A percentile compares a stretch with the other conserved stretches of the same genome.
These are phyloP conservation scores for Entomortierella beljakovae DNA, from an alignment of 192 early-diverging fungal species.

Conservation along the genomic window DNA sequence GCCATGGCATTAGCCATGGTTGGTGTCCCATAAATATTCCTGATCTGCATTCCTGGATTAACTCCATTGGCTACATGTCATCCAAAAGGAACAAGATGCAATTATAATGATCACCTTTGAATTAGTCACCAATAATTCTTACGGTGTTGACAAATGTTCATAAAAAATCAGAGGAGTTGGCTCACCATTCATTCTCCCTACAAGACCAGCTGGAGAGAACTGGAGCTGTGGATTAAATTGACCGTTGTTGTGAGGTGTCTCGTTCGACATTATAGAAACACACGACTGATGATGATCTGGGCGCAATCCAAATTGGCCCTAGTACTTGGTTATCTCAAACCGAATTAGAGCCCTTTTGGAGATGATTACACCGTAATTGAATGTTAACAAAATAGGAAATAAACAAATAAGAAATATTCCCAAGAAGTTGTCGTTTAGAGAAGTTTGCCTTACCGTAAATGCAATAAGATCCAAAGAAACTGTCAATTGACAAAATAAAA, in stretches of 20 bases:
- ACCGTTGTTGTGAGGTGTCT: constrained; percentile 38
- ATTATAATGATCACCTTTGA: not conserved
- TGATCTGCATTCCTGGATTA: constrained; percentile 45
- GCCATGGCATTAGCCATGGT: constrained; percentile 48
- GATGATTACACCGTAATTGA: no score
- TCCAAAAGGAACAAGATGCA: not conserved
- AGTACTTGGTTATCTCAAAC: not conserved
- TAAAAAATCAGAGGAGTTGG: not conserved
- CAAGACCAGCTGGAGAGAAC: constrained; percentile 37
- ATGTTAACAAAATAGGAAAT: no score
- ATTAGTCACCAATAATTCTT: not conserved
- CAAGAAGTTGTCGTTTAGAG: no score
- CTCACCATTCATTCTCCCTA: constrained; percentile 51
- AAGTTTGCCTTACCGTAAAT: no score
- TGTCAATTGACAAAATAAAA: no score
- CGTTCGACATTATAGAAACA: constrained; percentile 33
- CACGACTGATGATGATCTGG: constrained; percentile 12
- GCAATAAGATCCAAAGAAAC: no score
- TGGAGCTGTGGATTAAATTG: constrained; percentile 50
- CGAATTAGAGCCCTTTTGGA: not conserved
- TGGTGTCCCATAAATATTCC: constrained; percentile 54
- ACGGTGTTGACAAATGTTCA: not conserved
- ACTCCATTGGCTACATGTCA: constrained; percentile 36
- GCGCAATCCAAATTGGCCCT: constrained; percentile 7
- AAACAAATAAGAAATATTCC: no score